Base-by-base conservation (phyloP, 108 stramenopile genomes). In the Fragilaria crotonensis region DNA sequence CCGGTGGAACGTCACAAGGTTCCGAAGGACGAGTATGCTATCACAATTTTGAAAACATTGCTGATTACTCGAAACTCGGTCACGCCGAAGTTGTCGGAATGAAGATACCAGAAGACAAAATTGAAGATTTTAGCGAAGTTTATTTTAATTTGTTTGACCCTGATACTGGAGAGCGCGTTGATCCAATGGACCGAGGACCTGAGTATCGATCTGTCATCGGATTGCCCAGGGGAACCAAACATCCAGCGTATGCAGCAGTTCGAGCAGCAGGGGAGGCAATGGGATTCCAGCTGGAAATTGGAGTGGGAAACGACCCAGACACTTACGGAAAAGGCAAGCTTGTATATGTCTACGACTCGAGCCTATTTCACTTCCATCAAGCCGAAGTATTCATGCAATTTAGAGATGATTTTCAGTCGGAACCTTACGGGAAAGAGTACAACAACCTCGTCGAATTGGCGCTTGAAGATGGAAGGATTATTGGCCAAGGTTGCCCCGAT, bases 401-500 rank as follows among this genome's bases (percentile, higher is more conserved):
- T 29, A 52, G 44, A 45, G 20, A 59, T 48, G 59, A 32, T n/a
- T 59, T 59, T 45, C 72, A 81, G 33, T 55, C 64, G 4, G 74
- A 79, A 20, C 54, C 84, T 1, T 91, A 91, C 54, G 86, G 86
- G 33, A 83, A 77, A 48, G 73, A 75, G 48, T 91, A 91, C 71
- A 91, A 91, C 57, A 47, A 74, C 25, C 70, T 91, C 30, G 86
- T 53, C 14, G 52, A 73, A 14, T 49, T 62, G 25, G 86, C 86
- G 1, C 63, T 85, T 4, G 82, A 87, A 5, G 90, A 85, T 30
- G 86, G 86, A 47, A 56, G 86, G 45, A 58, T 91, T n/a, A 72
- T 79, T 48, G 69, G 55, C 18, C 85, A 86, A 4, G 86, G 86
- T 56, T 91, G 90, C 47, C 90, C 90, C 23, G 89, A 91, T 68